Conservation (phyloP, 352 stramenopile species). For the Pythium myriotylum region DNA sequence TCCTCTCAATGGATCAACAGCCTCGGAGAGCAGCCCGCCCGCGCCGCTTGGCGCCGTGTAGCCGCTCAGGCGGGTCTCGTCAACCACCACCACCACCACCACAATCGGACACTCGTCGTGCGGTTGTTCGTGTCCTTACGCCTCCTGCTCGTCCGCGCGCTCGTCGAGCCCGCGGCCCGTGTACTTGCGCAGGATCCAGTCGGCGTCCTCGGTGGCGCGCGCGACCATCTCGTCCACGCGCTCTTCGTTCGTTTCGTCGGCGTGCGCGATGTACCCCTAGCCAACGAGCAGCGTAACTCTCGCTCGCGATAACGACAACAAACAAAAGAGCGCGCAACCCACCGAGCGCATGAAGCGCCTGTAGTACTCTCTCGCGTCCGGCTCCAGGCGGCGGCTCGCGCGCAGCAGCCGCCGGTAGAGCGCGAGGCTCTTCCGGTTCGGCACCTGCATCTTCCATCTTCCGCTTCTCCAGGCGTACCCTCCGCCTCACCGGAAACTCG, state of each 20-base stretch:
- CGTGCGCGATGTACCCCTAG: slow-evolving; percentile 41
- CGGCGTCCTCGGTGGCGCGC: slow-evolving; percentile 44
- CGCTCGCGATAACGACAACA: too few relatives aligned
- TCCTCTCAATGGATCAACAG: too few relatives aligned
- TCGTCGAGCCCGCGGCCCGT: slow-evolving; percentile 23
- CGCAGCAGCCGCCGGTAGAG: slow-evolving; percentile 54
- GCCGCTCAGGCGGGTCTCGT: too few relatives aligned
- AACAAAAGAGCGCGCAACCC: too few relatives aligned
- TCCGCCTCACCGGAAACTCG: too few relatives aligned
- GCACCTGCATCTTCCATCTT: slow-evolving; percentile 9
- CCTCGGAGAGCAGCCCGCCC: too few relatives aligned
- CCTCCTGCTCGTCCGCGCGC: too few relatives aligned
- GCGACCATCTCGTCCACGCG: slow-evolving; percentile 38
- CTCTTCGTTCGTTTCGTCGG: slow-evolving; percentile 40
- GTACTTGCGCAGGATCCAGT: slow-evolving; percentile 55
- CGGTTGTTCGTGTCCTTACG: too few relatives aligned
- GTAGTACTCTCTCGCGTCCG: slow-evolving; percentile 48
- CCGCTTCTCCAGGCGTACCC: background rate
- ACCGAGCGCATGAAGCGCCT: slow-evolving; percentile 45
- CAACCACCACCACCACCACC: too few relatives aligned
- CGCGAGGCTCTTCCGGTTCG: slow-evolving; percentile 30
- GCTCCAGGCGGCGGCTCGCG: slow-evolving; percentile 40
- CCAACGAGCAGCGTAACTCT: too few relatives aligned
- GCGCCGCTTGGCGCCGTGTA: too few relatives aligned
- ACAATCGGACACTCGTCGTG: too few relatives aligned